phyloP scores from a whole-genome alignment of 345 rosid species.

The Salix exigua region DNA sequence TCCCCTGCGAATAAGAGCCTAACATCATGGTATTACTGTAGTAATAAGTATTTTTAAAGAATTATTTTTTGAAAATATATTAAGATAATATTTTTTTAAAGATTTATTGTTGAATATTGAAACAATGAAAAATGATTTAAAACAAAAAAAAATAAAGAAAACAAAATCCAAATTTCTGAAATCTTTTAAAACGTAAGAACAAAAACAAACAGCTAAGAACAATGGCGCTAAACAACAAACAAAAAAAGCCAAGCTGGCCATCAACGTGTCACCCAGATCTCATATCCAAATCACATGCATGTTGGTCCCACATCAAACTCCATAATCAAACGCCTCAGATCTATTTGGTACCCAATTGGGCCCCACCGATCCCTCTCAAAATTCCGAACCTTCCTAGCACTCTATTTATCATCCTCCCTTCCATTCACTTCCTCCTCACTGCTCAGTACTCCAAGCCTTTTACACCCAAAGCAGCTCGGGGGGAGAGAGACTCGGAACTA shows the following conservation, averaged over 20 bases:
- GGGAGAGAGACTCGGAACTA: background rate
- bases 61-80: too few relatives aligned
- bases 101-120: too few relatives aligned
- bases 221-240: too few relatives aligned
- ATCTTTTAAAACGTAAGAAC: too few relatives aligned
- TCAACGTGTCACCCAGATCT: slow-evolving; percentile 1
- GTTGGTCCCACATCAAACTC: background rate
- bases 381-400: background rate
- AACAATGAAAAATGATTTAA: too few relatives aligned
- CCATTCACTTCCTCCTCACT: background rate
- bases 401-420: slow-evolving; percentile 9
- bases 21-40: background rate
- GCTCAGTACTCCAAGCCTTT: background rate
- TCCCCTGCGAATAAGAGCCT: background rate
- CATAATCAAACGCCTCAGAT: slow-evolving; percentile 10
- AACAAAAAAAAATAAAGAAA: too few relatives aligned
- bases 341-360: slow-evolving; percentile 7
- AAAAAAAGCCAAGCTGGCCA: background rate
- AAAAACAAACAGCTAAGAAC: too few relatives aligned
- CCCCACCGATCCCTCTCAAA: slow-evolving; percentile 2
- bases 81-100: too few relatives aligned
- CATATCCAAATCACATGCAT: background rate
- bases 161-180: too few relatives aligned
- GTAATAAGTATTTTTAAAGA: too few relatives aligned
- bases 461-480: background rate